Percentiles rank a stretch among this genome's conserved stretches.
Evolutionary conservation across 306 rosid species (phyloP).

Genomic region (Vicia faba): DNA sequence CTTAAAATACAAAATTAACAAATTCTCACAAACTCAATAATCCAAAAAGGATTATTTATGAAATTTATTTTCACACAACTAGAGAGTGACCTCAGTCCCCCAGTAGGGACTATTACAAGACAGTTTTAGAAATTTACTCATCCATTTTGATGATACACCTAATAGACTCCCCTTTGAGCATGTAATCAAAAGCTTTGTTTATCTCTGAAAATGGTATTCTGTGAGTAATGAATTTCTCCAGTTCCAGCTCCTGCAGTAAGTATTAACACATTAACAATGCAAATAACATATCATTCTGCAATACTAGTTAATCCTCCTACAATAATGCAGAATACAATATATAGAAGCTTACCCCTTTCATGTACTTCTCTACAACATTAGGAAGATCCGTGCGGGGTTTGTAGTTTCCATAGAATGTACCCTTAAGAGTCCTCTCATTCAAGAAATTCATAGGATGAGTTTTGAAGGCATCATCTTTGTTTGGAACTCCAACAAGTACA

Average conservation of each 20-base stretch:
- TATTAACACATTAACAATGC: not conserved
- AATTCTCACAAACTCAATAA: not conserved
- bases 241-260: constrained; percentile 61
- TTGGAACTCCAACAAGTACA: constrained; percentile 92
- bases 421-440: too few relatives aligned
- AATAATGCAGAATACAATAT: not conserved
- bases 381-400: too few relatives aligned
- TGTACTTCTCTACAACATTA: constrained; percentile 68
- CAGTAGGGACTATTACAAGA: constrained; percentile 2
- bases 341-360: constrained; percentile 51
- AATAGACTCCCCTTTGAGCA: constrained; percentile 71
- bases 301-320: not conserved
- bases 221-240: constrained; percentile 83
- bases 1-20: constrained; percentile 12
- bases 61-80: constrained; percentile 24
- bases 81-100: constrained; percentile 6
- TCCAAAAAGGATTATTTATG: constrained; percentile 4
- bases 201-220: constrained; percentile 63
- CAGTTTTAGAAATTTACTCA: constrained; percentile 20
- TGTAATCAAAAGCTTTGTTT: constrained; percentile 75
- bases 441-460: constrained; percentile 34
- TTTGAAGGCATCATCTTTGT: constrained; percentile 79
- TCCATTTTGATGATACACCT: constrained; percentile 66
- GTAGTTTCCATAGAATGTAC: too few relatives aligned
- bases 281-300: not conserved